phyloP scores from a whole-genome alignment of 2,329 filamentous ascomycete species.

The Phoma sp. region DNA sequence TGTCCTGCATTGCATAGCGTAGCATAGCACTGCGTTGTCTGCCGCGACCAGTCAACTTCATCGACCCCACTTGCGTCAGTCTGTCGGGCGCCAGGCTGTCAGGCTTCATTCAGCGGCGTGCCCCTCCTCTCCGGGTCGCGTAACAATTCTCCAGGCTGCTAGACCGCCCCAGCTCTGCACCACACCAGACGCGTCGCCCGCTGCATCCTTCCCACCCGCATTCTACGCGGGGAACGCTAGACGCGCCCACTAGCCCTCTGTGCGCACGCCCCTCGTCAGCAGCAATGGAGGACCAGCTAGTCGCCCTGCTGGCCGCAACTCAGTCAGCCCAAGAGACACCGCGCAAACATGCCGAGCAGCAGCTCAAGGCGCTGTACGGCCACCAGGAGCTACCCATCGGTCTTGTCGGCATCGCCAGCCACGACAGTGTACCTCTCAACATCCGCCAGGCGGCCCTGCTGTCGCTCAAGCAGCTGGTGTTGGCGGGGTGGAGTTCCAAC shows the following conservation, averaged over 20 bases:
- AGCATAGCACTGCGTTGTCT: slow-evolving; percentile 6
- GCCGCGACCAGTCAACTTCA: neutral
- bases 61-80: slow-evolving; percentile 11
- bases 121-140: slow-evolving; percentile 36
- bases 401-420: slow-evolving; percentile 79
- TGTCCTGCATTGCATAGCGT: neutral
- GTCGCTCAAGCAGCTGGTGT: slow-evolving; percentile 80
- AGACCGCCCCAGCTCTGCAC: slow-evolving; percentile 23
- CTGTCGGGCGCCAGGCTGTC: slow-evolving; percentile 6
- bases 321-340: slow-evolving; percentile 77
- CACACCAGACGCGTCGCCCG: slow-evolving; percentile 32
- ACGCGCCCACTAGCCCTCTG: slow-evolving; percentile 35
- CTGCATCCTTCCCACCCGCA: slow-evolving; percentile 10
- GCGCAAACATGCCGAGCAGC: slow-evolving; percentile 85
- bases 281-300: slow-evolving; percentile 88
- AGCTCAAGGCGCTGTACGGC: slow-evolving; percentile 73
- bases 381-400: slow-evolving; percentile 76
- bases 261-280: slow-evolving; percentile 30
- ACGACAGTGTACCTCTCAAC: slow-evolving; percentile 72
- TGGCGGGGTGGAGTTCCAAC: slow-evolving; percentile 80
- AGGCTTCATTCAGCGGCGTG: slow-evolving; percentile 23
- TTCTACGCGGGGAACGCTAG: slow-evolving; percentile 33
- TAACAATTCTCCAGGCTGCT: slow-evolving; percentile 23
- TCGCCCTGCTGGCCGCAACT: slow-evolving; percentile 84
- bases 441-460: slow-evolving; percentile 85